Evolutionary conservation across 139 green algal genomes (phyloP).

Genomic region (Protoeuglena noctilucae): DNA sequence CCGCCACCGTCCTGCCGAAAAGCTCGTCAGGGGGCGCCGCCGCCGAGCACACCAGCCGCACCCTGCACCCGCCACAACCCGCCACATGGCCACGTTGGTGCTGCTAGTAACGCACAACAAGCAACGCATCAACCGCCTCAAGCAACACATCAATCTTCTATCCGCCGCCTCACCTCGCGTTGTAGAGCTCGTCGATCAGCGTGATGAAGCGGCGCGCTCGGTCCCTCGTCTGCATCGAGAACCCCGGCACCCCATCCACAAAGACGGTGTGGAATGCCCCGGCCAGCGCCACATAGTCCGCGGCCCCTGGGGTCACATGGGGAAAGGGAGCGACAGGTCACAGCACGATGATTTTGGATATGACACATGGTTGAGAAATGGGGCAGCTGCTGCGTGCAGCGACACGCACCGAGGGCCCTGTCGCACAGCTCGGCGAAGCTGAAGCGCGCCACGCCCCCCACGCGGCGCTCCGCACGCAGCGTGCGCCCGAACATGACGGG

Average conservation of each 20-base stretch:
- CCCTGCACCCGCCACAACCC: neutral
- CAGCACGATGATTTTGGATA: too few relatives aligned
- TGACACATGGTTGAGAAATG: too few relatives aligned
- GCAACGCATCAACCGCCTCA: too few relatives aligned
- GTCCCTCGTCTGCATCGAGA: constrained; percentile 34
- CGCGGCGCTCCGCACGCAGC: neutral
- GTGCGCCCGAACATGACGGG: neutral
- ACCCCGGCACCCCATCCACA: neutral
- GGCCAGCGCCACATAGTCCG: neutral
- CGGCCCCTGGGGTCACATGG: too few relatives aligned
- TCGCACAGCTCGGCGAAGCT: neutral
- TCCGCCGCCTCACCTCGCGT: constrained; percentile 11
- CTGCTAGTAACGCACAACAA: too few relatives aligned
- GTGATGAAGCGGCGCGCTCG: constrained; percentile 77
- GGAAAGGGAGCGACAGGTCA: too few relatives aligned
- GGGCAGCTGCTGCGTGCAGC: too few relatives aligned
- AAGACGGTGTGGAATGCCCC: neutral
- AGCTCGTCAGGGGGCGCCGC: constrained; percentile 42
- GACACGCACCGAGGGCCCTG: neutral
- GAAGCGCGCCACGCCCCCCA: neutral
- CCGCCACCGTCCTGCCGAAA: constrained; percentile 24
- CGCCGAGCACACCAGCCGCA: constrained; percentile 29
- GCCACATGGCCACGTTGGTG: constrained; percentile 12
- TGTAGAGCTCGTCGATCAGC: constrained; percentile 67
- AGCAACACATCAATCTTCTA: too few relatives aligned